Conservation (phyloP, 2,329 filamentous ascomycete genomes). For the Chrysosphaeria jannelii region DNA sequence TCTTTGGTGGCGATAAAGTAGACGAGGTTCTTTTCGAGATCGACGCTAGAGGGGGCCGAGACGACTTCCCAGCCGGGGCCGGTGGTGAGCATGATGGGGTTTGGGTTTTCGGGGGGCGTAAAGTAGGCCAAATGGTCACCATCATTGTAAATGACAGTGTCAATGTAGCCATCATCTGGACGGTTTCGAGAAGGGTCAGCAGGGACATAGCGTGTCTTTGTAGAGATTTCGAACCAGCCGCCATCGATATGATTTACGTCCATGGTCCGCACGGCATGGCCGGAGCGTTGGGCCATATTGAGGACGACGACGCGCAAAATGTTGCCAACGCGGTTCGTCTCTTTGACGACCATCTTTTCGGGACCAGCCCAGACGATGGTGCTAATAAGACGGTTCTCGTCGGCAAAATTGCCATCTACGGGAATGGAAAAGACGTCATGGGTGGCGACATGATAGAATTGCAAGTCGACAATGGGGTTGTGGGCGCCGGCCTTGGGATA, state of each 20-base stretch:
- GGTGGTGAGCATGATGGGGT: constrained; percentile 63
- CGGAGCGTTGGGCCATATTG: constrained; percentile 42
- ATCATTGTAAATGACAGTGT: constrained; percentile 61
- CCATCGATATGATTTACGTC: constrained; percentile 69
- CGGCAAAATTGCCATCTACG: constrained; percentile 45
- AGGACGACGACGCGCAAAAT: constrained; percentile 66
- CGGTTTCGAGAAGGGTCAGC: constrained; percentile 51
- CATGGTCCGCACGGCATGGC: constrained; percentile 48
- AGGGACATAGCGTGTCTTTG: constrained; percentile 62
- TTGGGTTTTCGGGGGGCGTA: constrained; percentile 50
- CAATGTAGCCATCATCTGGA: constrained; percentile 66
- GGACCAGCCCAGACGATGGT: constrained; percentile 68
- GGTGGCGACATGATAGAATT: constrained; percentile 63
- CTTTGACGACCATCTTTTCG: constrained; percentile 55
- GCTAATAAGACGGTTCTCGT: constrained; percentile 68
- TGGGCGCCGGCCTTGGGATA: constrained; percentile 89
- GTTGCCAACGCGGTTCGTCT: constrained; percentile 86
- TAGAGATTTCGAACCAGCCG: constrained; percentile 88
- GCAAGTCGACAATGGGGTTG: constrained; percentile 65
- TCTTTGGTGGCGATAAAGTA: constrained; percentile 78
- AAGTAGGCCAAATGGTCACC: constrained; percentile 89
- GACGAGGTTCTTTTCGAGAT: constrained; percentile 58
- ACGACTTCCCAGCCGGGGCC: constrained; percentile 72
- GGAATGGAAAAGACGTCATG: constrained; percentile 53
- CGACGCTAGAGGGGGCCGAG: constrained; percentile 53